phyloP scores from a whole-genome alignment of 1,284 basidiomycete genomes.

The Cystobasidium sp. region DNA sequence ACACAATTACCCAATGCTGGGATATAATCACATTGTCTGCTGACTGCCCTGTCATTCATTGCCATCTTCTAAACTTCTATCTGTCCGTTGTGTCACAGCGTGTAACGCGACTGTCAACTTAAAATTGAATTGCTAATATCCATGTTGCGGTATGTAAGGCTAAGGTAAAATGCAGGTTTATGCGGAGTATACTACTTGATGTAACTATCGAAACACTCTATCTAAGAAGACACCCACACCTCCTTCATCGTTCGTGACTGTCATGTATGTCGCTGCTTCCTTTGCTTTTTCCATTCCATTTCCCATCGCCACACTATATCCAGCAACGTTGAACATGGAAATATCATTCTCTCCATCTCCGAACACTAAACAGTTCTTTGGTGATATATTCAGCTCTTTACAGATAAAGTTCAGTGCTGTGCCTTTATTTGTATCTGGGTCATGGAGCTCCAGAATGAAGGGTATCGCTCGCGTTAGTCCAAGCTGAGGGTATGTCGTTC shows the following conservation, averaged over 20 bases:
- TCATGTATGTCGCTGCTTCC: conserved; percentile 26
- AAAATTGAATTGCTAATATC: too few species aligned
- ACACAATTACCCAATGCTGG: neutral
- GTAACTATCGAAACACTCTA: conserved; percentile 23
- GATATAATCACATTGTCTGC: neutral
- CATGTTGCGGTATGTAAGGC: neutral
- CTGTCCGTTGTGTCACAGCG: neutral
- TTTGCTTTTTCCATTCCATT: conserved; percentile 40
- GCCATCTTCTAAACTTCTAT: neutral
- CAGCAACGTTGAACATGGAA: conserved; percentile 35
- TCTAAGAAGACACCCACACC: conserved; percentile 45
- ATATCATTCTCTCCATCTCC: conserved; percentile 46
- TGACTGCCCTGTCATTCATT: neutral
- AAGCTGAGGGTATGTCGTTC: conserved; percentile 20
- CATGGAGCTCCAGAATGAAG: conserved; percentile 45
- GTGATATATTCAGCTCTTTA: conserved; percentile 10
- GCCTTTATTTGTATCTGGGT: conserved; percentile 42
- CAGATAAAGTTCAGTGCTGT: conserved; percentile 41
- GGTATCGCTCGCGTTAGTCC: conserved; percentile 45
- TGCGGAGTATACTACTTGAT: neutral
- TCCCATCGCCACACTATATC: conserved; percentile 41
- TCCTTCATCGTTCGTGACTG: conserved; percentile 42
- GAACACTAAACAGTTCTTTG: conserved; percentile 36
- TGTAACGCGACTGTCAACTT: too few species aligned
- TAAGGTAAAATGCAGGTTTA: neutral